Evolutionary conservation across 2,329 filamentous ascomycete genomes (phyloP).

Genomic region (Sordariomycetes sp.): DNA sequence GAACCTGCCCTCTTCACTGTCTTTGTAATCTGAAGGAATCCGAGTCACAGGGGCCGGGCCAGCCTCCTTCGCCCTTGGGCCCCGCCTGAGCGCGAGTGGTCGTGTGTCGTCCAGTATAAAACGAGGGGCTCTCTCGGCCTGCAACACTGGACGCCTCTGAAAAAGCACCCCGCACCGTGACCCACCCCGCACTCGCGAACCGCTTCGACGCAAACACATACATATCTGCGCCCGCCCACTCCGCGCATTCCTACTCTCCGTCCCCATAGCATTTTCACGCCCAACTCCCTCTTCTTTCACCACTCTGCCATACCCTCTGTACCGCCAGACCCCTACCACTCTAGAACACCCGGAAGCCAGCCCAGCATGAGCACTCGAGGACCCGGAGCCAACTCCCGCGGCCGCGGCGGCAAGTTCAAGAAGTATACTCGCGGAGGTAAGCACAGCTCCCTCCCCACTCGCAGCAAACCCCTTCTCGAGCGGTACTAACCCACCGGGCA

Average conservation of each 20-base stretch:
- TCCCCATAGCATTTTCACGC: background rate
- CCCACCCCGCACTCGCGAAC: background rate
- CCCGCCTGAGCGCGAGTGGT: background rate
- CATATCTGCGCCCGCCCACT: background rate
- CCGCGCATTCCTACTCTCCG: background rate
- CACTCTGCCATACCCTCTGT: background rate
- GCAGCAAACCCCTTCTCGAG: slow-evolving; percentile 7
- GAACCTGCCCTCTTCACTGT: too few relatives aligned
- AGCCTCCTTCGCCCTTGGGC: too few relatives aligned
- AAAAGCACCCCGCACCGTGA: background rate
- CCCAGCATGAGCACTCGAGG: background rate
- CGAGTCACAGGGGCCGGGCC: too few relatives aligned
- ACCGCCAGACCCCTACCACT: background rate
- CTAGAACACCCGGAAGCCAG: background rate
- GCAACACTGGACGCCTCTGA: background rate
- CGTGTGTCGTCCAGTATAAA: background rate
- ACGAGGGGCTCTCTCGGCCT: background rate
- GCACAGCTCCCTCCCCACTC: slow-evolving; percentile 12
- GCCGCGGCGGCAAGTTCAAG: slow-evolving; percentile 86
- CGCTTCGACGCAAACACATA: background rate
- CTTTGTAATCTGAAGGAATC: too few relatives aligned
- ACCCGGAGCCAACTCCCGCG: slow-evolving; percentile 38
- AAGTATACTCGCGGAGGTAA: slow-evolving; percentile 87
- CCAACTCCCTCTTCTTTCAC: background rate
- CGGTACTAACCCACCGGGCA: slow-evolving; percentile 22